Conservation (phyloP, 495 filamentous ascomycete genomes). For the Penicillium pulvis region DNA sequence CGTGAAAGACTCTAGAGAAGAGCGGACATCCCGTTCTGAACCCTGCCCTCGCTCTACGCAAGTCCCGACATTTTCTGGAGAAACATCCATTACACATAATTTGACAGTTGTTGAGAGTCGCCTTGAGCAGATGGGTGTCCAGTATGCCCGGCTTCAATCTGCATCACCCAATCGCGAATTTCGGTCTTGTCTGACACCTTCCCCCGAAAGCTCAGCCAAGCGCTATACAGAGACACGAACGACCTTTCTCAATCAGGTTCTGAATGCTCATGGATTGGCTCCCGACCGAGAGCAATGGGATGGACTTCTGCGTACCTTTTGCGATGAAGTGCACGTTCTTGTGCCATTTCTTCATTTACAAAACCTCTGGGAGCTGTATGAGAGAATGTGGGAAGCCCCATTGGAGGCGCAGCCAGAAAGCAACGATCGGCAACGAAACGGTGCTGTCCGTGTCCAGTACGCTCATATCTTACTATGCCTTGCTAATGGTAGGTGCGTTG, state of each 20-base stretch:
- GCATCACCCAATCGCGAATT: conserved; percentile 10
- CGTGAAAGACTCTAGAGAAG: not conserved
- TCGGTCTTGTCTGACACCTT: conserved; percentile 18
- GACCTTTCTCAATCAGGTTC: conserved; percentile 7
- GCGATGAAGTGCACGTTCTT: conserved; percentile 28
- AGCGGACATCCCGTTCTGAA: not conserved
- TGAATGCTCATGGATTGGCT: conserved; percentile 13
- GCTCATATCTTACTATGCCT: conserved; percentile 29
- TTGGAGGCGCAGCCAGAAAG: not conserved
- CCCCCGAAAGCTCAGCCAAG: conserved; percentile 1
- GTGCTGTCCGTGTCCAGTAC: conserved; percentile 9
- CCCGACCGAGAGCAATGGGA: conserved; percentile 21
- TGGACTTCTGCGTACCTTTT: conserved; percentile 20
- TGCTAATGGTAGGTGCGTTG: conserved; percentile 29
- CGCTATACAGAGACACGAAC: not conserved
- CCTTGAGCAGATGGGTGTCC: conserved; percentile 24
- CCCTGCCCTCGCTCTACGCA: not conserved
- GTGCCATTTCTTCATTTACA: conserved; percentile 30
- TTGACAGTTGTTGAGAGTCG: conserved; percentile 28
- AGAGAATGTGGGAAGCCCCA: conserved; percentile 13
- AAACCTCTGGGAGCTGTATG: conserved; percentile 16
- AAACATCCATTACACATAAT: conserved; percentile 29
- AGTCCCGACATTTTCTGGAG: conserved; percentile 25
- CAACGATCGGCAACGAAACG: not conserved
- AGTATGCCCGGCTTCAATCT: conserved; percentile 14